These are phyloP conservation scores for Elasticomyces elasticus DNA, from an alignment of 495 filamentous ascomycete genomes.

Conservation along the genomic window DNA sequence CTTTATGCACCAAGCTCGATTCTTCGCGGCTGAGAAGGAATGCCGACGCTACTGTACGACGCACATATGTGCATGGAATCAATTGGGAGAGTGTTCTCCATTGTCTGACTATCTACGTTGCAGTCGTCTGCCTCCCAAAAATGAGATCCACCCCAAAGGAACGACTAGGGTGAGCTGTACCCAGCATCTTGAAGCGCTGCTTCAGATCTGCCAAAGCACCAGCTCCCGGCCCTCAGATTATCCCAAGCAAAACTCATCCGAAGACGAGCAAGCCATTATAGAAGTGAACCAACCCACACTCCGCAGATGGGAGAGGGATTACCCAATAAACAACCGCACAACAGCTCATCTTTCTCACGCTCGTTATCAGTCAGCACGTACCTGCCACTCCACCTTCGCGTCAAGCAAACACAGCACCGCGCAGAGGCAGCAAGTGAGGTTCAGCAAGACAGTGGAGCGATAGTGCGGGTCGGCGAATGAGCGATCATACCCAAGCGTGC, in stretches of 20 bases:
- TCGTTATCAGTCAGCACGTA: constrained; percentile 31
- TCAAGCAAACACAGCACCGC: constrained; percentile 14
- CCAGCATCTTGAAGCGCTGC: background rate
- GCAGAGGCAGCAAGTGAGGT: background rate
- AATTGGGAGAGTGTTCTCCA: background rate
- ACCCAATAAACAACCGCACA: constrained; percentile 17
- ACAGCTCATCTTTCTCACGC: constrained; percentile 25
- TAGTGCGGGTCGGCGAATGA: constrained; percentile 24
- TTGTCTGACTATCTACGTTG: background rate
- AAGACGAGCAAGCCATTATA: background rate
- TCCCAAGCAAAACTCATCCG: background rate
- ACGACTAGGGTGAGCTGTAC: background rate
- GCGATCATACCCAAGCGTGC: constrained; percentile 30
- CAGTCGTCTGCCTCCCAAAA: background rate
- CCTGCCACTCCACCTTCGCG: constrained; percentile 9
- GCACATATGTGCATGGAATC: too few species aligned
- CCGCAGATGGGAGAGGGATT: constrained; percentile 10
- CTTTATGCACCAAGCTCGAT: too few species aligned
- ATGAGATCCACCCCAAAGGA: background rate
- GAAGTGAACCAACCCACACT: constrained; percentile 15
- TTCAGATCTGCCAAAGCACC: background rate
- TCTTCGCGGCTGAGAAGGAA: too few species aligned
- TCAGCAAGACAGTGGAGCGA: background rate
- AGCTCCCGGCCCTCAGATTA: background rate
- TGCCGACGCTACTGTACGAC: too few species aligned